Percentiles rank a stretch among this genome's conserved stretches.
These are phyloP conservation scores for Microcos paniculata DNA, from an alignment of 345 rosid genomes.

Conservation along the genomic window DNA sequence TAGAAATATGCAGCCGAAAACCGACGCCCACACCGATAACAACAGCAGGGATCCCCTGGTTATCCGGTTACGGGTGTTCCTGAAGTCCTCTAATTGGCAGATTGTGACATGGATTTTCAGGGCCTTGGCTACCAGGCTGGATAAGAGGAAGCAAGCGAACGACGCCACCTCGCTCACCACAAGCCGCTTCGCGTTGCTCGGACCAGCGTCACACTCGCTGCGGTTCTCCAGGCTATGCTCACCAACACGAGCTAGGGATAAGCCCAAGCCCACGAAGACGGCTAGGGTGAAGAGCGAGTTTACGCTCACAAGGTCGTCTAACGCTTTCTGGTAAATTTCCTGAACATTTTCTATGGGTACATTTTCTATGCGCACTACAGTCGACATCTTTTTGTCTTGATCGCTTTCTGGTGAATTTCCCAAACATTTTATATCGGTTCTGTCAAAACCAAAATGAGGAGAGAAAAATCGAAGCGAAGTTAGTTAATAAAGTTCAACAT, in stretches of 20 bases:
- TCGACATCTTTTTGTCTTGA: not conserved
- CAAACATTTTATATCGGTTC: too few relatives aligned
- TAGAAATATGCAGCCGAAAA: slow-evolving; percentile 29
- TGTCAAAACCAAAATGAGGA: not conserved
- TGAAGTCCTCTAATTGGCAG: not conserved
- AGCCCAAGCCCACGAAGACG: slow-evolving; percentile 39
- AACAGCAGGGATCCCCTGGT: not conserved
- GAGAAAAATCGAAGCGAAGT: not conserved
- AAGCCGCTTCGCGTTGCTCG: slow-evolving; percentile 4
- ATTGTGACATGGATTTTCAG: slow-evolving; percentile 27
- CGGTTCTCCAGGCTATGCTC: slow-evolving; percentile 24
- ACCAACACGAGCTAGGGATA: slow-evolving; percentile 18
- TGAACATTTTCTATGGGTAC: not conserved
- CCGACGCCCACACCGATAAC: slow-evolving; percentile 23
- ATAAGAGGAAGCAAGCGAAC: slow-evolving; percentile 35
- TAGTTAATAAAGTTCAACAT: not conserved
- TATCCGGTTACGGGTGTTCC: not conserved
- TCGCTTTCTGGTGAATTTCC: too few relatives aligned
- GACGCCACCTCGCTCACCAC: slow-evolving; percentile 36
- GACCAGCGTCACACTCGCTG: slow-evolving; percentile 15
- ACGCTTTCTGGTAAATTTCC: slow-evolving; percentile 11
- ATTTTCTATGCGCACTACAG: too few relatives aligned
- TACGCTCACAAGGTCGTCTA: slow-evolving; percentile 39
- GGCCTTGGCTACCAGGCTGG: slow-evolving; percentile 40
- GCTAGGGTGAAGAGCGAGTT: slow-evolving; percentile 43